Evolutionary conservation across 441 rosid species (phyloP), one percentile per base, ranked within the genome.

Genomic region (Geranium incanum): DNA sequence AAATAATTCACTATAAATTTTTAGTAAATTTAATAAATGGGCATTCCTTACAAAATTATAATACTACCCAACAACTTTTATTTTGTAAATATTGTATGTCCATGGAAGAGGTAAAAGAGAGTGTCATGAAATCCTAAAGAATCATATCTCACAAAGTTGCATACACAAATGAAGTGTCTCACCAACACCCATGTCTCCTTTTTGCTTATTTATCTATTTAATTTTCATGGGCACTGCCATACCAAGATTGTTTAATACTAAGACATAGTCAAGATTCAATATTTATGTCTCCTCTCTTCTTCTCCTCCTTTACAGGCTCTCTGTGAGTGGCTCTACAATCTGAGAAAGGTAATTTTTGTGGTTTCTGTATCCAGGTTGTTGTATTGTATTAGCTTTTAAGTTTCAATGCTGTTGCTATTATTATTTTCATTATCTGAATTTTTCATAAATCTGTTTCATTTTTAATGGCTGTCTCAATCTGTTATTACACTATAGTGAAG

Each of bases 311-410:
- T 9, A 15, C n/a, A 67, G 66, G 39, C 39, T 55, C 21, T 55
- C 18, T 55, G 60, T 12, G 15, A 55, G 60, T 55, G 18, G 60
- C 60, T 52, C 60, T 13, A 16, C 19, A 52, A 52, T 52, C 60
- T 52, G 60, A 52, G 21, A 55, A 70, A 50, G 76, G 68, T 74
- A 67, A 69, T 19, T 16, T 62, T 66, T 59, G 71, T 16, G 37
- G 65, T 67, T 23, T n/a, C 23, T 21, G 11, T 33, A 13, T 9
- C 15, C 60, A 13, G 7, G 5, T 62, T 55, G 55, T 45, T 9
- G 13, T 9, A 9, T 45, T 45, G 13, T 9, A 45, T 45, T 9
- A 45, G 55, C 43, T 39, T 39, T 7, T 45, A 45, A 45, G 12
- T 45, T 15, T 55, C 15, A 4, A 13, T 13, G 60, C 57, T 48